These are phyloP conservation scores for Dendrocalamus latiflorus DNA, from an alignment of 202 grass and related monocot genomes.

Conservation along the genomic window DNA sequence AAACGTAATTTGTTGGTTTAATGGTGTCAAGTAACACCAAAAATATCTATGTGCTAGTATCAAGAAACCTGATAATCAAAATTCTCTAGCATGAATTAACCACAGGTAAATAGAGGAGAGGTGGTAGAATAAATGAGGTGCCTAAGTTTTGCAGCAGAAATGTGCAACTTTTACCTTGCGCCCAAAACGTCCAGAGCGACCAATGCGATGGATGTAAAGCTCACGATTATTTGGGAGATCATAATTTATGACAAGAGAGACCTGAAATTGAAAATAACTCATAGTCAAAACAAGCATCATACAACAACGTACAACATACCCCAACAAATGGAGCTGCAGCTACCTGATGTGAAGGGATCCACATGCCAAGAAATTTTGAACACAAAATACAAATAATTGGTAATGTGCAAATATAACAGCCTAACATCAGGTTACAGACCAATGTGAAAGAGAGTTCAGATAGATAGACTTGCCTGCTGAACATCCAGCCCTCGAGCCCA, in stretches of 20 bases:
- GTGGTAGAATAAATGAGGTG: background rate
- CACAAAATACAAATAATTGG: background rate
- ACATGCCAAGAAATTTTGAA: background rate
- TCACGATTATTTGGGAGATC: conserved; percentile 98
- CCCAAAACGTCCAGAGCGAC: conserved; percentile 91
- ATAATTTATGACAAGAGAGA: conserved; percentile 98
- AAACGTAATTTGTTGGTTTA: background rate
- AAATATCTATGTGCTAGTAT: background rate
- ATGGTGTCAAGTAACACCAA: background rate
- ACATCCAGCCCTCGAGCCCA: conserved; percentile 92
- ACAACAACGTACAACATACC: background rate
- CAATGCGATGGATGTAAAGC: conserved; percentile 95
- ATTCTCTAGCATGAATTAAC: background rate
- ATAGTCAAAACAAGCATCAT: background rate
- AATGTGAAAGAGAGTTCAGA: background rate
- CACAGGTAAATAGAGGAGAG: background rate
- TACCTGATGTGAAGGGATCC: background rate
- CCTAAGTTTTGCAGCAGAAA: background rate
- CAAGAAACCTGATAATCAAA: background rate
- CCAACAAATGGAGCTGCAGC: background rate
- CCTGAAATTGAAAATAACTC: conserved; percentile 35
- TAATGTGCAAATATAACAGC: background rate
- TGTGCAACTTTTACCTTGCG: conserved; percentile 68
- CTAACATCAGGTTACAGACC: background rate
- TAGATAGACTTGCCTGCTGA: conserved; percentile 58